phyloP scores from a whole-genome alignment of 1,139 yeast species.

The Ogataea hybrid region DNA sequence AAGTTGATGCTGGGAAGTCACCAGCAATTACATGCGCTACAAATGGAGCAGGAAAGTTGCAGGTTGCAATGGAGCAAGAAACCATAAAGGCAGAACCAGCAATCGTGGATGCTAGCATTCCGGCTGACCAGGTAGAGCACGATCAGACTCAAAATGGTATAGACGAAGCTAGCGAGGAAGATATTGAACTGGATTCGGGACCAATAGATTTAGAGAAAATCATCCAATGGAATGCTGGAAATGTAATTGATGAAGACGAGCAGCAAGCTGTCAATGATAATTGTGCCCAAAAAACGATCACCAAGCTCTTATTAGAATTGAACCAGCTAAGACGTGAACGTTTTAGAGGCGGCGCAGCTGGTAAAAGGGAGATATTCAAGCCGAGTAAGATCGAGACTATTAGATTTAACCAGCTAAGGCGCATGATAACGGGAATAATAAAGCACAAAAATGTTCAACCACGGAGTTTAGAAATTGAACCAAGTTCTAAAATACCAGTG shows the following conservation, averaged over 20 bases:
- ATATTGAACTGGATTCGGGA: conserved; percentile 7
- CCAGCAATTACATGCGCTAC: no score
- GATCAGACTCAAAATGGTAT: background rate
- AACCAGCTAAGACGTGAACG: conserved; percentile 65
- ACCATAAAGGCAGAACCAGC: conserved; percentile 3
- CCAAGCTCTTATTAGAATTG: conserved; percentile 53
- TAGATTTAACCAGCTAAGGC: conserved; percentile 48
- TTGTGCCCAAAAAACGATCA: conserved; percentile 54
- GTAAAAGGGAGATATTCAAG: conserved; percentile 14
- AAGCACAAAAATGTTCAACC: conserved; percentile 28
- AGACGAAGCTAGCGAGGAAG: conserved; percentile 13
- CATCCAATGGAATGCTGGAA: conserved; percentile 53
- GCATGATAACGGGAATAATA: conserved; percentile 47
- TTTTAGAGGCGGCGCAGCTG: conserved; percentile 1
- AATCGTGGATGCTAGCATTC: no score
- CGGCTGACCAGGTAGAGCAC: conserved; percentile 8
- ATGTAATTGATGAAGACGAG: conserved; percentile 52
- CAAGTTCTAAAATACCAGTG: conserved; percentile 59
- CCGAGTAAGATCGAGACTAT: conserved; percentile 47
- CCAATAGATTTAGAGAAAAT: conserved; percentile 45
- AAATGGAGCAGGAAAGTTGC: no score
- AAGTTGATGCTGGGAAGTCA: no score
- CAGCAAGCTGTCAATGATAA: conserved; percentile 44
- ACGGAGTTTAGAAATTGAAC: conserved; percentile 28
- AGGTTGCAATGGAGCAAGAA: background rate